Percentiles rank a stretch among this genome's conserved stretches.
Conservation (phyloP, 805 yeast species). For the Candida argentea region DNA sequence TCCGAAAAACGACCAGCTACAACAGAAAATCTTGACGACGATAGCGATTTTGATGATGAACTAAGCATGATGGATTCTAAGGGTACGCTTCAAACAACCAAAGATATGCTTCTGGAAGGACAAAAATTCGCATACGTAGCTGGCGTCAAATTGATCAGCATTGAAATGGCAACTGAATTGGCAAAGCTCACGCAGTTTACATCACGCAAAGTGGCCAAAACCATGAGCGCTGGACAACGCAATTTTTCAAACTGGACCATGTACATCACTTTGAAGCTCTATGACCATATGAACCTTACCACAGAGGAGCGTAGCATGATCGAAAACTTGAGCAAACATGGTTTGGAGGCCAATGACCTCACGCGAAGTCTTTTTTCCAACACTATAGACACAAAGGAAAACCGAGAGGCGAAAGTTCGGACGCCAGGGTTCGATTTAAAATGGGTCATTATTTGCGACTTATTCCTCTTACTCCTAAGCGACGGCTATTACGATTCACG, state of each 20-base stretch:
- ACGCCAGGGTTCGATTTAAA: conserved; percentile 47
- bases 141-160: conserved; percentile 61
- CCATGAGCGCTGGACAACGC: conserved; percentile 59
- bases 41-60: conserved; percentile 18
- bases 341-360: conserved; percentile 66
- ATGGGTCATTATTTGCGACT: conserved; percentile 91
- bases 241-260: conserved; percentile 81
- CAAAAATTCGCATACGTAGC: conserved; percentile 93
- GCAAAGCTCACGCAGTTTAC: conserved; percentile 47
- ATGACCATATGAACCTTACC: conserved; percentile 68
- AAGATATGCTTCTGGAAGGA: conserved; percentile 65
- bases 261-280: conserved; percentile 58
- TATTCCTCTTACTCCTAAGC: conserved; percentile 67
- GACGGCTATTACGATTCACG: conserved; percentile 87
- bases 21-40: conserved; percentile 17
- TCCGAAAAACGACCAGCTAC: conserved; percentile 6
- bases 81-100: conserved; percentile 73
- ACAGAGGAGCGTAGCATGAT: conserved; percentile 82
- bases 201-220: conserved; percentile 44
- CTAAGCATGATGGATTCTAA: conserved; percentile 37
- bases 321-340: conserved; percentile 75
- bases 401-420: conserved; percentile 3
- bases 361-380: conserved; percentile 43
- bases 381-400: conserved; percentile 3
- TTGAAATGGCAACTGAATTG: conserved; percentile 74